phyloP scores from a whole-genome alignment of 2,329 filamentous ascomycete species.

The Penicillium sp. region DNA sequence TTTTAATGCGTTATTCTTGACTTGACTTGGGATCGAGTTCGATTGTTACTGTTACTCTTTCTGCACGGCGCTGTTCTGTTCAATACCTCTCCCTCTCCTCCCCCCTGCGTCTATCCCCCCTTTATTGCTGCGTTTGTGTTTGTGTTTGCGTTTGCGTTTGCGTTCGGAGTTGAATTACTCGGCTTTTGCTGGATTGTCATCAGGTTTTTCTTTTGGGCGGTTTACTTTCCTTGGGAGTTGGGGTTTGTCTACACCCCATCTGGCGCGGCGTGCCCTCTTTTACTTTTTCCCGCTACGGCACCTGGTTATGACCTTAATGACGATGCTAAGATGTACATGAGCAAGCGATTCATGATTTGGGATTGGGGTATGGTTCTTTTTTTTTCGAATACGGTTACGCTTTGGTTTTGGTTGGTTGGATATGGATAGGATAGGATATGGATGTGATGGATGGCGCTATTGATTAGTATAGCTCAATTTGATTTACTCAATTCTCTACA shows the following conservation, averaged over 20 bases:
- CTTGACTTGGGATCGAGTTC: too few species aligned
- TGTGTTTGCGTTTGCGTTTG: too few species aligned
- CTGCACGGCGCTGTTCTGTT: too few species aligned
- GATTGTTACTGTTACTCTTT: too few species aligned
- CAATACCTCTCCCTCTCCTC: too few species aligned
- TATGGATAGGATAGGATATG: neutral
- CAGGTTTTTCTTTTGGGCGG: constrained; percentile 23
- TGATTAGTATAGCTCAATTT: constrained; percentile 27
- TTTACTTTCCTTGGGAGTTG: constrained; percentile 31
- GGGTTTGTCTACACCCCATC: too few species aligned
- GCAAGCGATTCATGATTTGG: constrained; percentile 38
- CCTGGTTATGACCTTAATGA: constrained; percentile 44
- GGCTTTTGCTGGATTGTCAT: constrained; percentile 24
- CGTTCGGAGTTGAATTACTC: too few species aligned
- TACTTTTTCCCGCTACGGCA: too few species aligned
- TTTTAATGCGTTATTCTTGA: too few species aligned
- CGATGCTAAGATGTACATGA: constrained; percentile 47
- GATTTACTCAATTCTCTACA: too few species aligned
- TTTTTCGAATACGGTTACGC: constrained; percentile 14
- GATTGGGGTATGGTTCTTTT: constrained; percentile 25
- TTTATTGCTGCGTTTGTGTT: constrained; percentile 2
- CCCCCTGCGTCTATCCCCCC: neutral
- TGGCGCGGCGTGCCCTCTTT: too few species aligned
- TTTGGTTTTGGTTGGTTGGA: constrained; percentile 3
- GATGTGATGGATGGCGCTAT: constrained; percentile 23